phyloP scores from a whole-genome alignment of 2,329 filamentous ascomycete genomes.

The Periconia sp. region DNA sequence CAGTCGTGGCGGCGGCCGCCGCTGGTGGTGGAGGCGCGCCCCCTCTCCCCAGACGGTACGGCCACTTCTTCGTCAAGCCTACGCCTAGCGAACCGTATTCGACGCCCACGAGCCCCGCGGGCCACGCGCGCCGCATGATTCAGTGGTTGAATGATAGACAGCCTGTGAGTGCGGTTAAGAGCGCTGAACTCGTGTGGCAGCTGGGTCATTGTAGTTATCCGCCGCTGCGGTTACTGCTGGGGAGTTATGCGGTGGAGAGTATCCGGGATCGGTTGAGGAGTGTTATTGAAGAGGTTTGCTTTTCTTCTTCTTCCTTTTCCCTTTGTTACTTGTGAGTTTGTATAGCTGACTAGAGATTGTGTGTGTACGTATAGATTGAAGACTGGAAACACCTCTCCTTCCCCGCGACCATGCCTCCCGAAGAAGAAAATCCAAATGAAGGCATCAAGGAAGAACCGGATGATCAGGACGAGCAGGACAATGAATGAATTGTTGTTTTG shows the following conservation, averaged over 20 bases:
- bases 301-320: background rate
- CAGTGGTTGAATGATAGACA: conserved; percentile 94
- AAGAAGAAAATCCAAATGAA: conserved; percentile 15
- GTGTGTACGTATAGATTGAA: conserved; percentile 50
- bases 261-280: conserved; percentile 86
- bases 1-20: conserved; percentile 7
- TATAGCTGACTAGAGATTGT: background rate
- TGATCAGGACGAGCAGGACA: conserved; percentile 1
- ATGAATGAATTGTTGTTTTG: conserved; percentile 2
- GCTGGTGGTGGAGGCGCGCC: conserved; percentile 12
- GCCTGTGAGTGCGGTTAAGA: conserved; percentile 89
- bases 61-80: conserved; percentile 88
- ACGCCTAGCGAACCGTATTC: conserved; percentile 77
- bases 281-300: conserved; percentile 81
- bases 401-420: conserved; percentile 42
- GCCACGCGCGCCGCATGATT: conserved; percentile 87
- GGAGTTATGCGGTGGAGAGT: conserved; percentile 93
- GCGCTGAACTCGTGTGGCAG: conserved; percentile 90
- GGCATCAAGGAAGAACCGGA: conserved; percentile 5
- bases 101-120: conserved; percentile 74
- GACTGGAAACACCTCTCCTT: conserved; percentile 90
- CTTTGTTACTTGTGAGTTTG: background rate
- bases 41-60: conserved; percentile 71
- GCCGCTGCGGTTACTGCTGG: conserved; percentile 80
- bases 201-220: conserved; percentile 93